Evolutionary conservation across 1,139 yeast genomes (phyloP).

Genomic region (Kodamaea anthophila): DNA sequence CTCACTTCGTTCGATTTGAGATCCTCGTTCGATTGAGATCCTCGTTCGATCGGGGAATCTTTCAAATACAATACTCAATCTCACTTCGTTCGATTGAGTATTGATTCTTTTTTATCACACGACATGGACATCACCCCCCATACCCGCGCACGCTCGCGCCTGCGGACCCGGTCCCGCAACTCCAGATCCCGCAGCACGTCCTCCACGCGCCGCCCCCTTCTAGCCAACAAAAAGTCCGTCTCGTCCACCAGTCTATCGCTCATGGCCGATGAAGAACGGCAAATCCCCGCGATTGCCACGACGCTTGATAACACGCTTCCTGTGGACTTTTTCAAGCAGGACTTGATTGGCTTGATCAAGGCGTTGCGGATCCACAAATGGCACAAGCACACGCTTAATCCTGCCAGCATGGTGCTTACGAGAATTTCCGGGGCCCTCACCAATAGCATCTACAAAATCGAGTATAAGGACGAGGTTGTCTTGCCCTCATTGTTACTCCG

Average conservation of each 20-base stretch:
- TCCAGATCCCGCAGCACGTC: constrained; percentile 33
- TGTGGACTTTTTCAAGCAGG: constrained; percentile 76
- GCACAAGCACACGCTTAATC: constrained; percentile 45
- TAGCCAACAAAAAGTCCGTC: constrained; percentile 23
- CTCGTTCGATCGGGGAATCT: too few species aligned
- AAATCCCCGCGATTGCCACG: constrained; percentile 36
- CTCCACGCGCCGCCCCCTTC: constrained; percentile 32
- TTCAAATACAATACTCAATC: too few species aligned
- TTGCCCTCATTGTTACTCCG: constrained; percentile 56
- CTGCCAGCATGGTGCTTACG: constrained; percentile 40
- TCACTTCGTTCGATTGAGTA: too few species aligned
- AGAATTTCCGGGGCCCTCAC: constrained; percentile 92
- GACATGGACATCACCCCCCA: constrained; percentile 6
- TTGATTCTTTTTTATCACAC: too few species aligned
- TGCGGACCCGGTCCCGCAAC: constrained; percentile 31
- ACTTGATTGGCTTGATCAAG: constrained; percentile 61
- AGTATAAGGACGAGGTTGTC: constrained; percentile 29
- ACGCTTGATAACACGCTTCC: constrained; percentile 70
- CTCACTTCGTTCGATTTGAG: too few species aligned
- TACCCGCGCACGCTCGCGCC: constrained; percentile 35
- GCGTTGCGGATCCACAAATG: constrained; percentile 69
- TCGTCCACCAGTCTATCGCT: constrained; percentile 22
- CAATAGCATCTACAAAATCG: constrained; percentile 74
- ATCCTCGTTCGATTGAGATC: too few species aligned
- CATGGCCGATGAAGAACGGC: constrained; percentile 25